Evolutionary conservation across 257 asterid genomes (phyloP), one percentile per base, ranked within the genome.

Genomic region (Thymus mandschuricus): DNA sequence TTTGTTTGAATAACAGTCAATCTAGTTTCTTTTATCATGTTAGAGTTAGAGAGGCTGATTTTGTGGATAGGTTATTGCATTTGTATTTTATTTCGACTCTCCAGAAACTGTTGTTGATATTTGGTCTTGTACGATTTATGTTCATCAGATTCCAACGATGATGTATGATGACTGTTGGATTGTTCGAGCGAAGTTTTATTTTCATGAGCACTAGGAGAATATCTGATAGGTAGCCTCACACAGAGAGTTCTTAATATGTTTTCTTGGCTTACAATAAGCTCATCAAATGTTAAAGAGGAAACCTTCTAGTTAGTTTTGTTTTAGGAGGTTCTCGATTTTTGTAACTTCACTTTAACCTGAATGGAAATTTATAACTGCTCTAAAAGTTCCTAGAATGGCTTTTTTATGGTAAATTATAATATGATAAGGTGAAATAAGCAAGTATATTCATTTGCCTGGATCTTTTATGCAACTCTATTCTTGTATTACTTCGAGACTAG

Each of bases 131-230:
- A 60, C 72, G 71, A 81, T 59, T 81, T 84, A 82, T 89, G 76
- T 86, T 89, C 82, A 72, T 78, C 96, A 87, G 93, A 84, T 86
- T 78, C 86, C 92, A 86, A 81, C 70, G 88, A 85, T 85, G 96
- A 85, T 87, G 89, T 84, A 83, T 86, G 89, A 90, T 86, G 86
- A 85, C 82, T 82, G 85, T 80, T 75, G 85, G 94, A 84, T 79
- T 84, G 73, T 75, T 60, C 80, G 40, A 69, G 87, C 69, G 73
- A 69, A 84, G 87, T 81, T 79, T 81, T 81, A 46, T 78, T 73
- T 78, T 63, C 81, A 54, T 79, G 79, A 66, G 68, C 81, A 69
- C 76, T 84, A 84, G 81, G 85, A 83, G 86, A 83, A 62, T 74
- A 76, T 67, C 46, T 66, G 83, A 64, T 83, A 73, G 76, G 62